Base-by-base conservation (phyloP, 2,329 filamentous ascomycete species). In the Exophiala sideris region DNA sequence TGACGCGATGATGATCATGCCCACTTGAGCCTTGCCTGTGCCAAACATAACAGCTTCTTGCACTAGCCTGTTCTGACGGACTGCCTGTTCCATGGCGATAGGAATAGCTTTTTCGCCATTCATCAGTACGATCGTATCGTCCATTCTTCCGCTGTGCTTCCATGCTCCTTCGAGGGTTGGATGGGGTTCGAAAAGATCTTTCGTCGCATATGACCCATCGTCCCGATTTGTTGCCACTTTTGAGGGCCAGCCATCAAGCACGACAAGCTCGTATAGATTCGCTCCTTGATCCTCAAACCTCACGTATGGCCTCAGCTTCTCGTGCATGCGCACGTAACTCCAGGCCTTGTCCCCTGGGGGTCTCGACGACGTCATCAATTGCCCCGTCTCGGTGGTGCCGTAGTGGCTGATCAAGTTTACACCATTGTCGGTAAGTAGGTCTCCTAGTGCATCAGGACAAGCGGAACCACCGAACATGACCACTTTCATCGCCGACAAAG, bases 281-380 rank as follows among this genome's bases (percentile, higher is more conserved):
- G 65, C 64, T 29, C 64, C 67, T 35, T 63, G 64, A 11, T 69
- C 68, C 50, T 72, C 69, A 34, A 67, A 76, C 59, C 40, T 67
- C 5, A 82, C 65, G 53, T 70, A 80, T 1, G 71, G 68, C 32
- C 68, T 66, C 3, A 76, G 68, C 11, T 66, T 62, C 0, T 71
- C 67, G 1, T 73, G 64, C 0, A 73, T 70, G 1, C 77, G 70
- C n/a, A 84, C 67, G 57, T 84, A 86, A 61, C 83, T 79, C 84
- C 83, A 87, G 2, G 73, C 77, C 39, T 76, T 76, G 64, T 86
- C 83, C 1, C 69, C 75, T 2, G 66, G 64, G 0, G 76, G 71
- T 8, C 83, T 72, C 58, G 79, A 77, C 0, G 81, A 83, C 1
- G 80, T 84, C 79, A 84, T 84, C 11, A 86, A 66, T 61, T 82